Base-by-base conservation (phyloP, 768 basidiomycete species). In the Psilocybe cyanescens region DNA sequence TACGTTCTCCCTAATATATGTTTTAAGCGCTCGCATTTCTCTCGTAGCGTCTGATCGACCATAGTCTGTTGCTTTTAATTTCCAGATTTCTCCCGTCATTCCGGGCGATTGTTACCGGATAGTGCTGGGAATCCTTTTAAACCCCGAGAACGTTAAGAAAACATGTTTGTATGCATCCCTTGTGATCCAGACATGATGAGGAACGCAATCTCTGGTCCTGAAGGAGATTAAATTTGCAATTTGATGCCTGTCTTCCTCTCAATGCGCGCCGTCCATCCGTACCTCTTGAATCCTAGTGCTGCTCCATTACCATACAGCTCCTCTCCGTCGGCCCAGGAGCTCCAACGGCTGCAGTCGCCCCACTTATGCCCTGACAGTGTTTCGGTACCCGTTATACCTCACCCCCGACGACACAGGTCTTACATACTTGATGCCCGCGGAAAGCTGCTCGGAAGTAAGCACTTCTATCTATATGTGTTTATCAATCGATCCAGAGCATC, bases 131-230 rank as follows among this genome's bases (percentile, higher is more conserved):
- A 51, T 8, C 28, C 54, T 11, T 57, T 39, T n/a, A 35, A 30
- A 49, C 44, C 37, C 59, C 59, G 59, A 41, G 59, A 55, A 60
- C 31, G 54, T 48, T 51, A 19, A 33, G n/a, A 55, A 54, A 45
- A 51, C 28, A 45, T n/a, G 45, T 8, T 4, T 48, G 45, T 48
- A 47, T 6, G 19, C 19, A 19, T 19, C 19, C 59, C 59, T 44
- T 60, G 59, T 60, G 59, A 60, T 55, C 59, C 24, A 24, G 49
- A 12, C 8, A 31, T 44, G 37, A 52, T 28, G 49, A 52, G 41
- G 41, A 44, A 19, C 50, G 31, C 41, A 47, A 29, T 33, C 19
- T 30, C 14, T 17, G 17, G 31, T 24, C 31, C 31, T 46, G 31
- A 53, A 60, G 59, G 33, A 48, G 24, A 54, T 16, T 28, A 45